Percentiles rank a stretch among this genome's conserved stretches.
Conservation (phyloP, 1,284 basidiomycete species). For the Fomitopsis palustris region DNA sequence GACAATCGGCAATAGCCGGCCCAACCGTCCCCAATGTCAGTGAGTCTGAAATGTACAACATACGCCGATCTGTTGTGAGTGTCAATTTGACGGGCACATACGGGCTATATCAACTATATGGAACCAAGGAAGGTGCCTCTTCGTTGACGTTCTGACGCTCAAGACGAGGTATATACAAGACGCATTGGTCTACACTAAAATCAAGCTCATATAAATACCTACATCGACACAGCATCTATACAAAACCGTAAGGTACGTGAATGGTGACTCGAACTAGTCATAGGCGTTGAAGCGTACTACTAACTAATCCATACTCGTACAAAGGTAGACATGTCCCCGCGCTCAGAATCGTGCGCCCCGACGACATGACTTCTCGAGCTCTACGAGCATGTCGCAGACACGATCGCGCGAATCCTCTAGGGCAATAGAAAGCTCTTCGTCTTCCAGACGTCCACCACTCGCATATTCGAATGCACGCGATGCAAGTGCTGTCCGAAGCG, state of each 20-base stretch:
- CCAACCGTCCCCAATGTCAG: too few species aligned
- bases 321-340: background rate
- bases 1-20: too few species aligned
- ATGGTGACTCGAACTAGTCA: background rate
- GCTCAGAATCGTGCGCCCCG: constrained; percentile 7
- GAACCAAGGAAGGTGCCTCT: too few species aligned
- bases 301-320: background rate
- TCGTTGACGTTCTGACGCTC: too few species aligned
- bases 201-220: background rate
- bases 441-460: constrained; percentile 25
- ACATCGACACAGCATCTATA: background rate
- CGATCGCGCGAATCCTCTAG: constrained; percentile 67
- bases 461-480: constrained; percentile 54
- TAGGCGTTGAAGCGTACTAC: background rate
- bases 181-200: background rate
- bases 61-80: too few species aligned
- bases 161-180: background rate
- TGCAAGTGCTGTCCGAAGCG: constrained; percentile 50
- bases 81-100: too few species aligned
- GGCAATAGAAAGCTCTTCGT: constrained; percentile 27
- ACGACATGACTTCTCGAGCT: constrained; percentile 25
- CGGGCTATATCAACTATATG: too few species aligned
- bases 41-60: too few species aligned
- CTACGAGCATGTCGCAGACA: constrained; percentile 63
- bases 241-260: background rate